These are phyloP conservation scores for Aspergillus hiratsukae DNA, from an alignment of 2,329 filamentous ascomycete species.

Conservation along the genomic window DNA sequence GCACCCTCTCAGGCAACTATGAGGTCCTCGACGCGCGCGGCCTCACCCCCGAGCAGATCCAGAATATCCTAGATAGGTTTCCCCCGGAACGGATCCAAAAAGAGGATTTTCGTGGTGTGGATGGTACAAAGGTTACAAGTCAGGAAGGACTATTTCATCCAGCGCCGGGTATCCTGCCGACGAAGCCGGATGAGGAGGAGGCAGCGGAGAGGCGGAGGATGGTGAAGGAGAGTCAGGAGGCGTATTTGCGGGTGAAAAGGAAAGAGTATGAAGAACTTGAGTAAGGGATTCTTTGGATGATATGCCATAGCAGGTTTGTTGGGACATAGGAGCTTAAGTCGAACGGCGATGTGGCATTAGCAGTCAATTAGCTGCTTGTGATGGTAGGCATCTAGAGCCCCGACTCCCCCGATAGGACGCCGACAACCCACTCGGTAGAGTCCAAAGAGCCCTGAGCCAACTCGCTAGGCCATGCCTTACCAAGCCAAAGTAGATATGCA, in stretches of 20 bases:
- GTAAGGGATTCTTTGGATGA: background rate
- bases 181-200: background rate
- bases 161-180: background rate
- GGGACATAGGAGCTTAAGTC: no score
- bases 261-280: background rate
- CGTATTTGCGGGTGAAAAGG: background rate
- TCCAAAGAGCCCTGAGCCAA: no score
- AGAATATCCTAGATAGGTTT: background rate
- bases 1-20: background rate
- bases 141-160: background rate
- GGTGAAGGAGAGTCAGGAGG: background rate
- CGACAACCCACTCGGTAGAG: no score
- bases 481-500: no score
- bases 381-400: no score
- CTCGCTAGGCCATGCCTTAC: no score
- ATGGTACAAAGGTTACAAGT: background rate
- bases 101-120: background rate
- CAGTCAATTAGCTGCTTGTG: no score
- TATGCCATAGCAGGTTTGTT: no score
- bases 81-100: background rate
- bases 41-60: background rate
- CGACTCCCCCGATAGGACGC: no score
- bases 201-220: background rate
- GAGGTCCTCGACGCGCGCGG: background rate
- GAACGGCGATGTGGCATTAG: no score